Base-by-base conservation (phyloP, 1,139 yeast species). In the Debaryomycetaceae sp. region DNA sequence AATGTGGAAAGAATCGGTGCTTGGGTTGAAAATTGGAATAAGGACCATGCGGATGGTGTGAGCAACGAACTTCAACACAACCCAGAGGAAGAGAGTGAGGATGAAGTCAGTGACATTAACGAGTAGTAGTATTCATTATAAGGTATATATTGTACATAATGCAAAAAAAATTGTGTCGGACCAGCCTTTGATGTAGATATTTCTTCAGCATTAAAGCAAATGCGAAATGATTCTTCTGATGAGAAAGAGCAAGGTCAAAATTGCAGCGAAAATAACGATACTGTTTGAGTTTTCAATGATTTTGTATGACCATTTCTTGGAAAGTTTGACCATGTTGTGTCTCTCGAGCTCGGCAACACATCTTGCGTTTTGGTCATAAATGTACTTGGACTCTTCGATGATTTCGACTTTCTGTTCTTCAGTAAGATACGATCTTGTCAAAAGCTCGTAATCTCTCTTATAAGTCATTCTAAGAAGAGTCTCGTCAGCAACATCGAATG, bases 11-110 rank as follows among this genome's bases (percentile, higher is more conserved):
- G 98, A 49, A 75, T 92, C 9, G 67, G 63, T 0, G 74, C 73
- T 6, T 92, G 98, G 98, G 71, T 76, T 18, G 72, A 75, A 36
- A 74, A 76, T 50, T 92, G 98, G 98, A 59, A 70, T 22, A 56
- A 63, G 17, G 75, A 71, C 46, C 76, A 73, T 44, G 55, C 63
- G 3, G 57, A 67, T 0, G 78, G 78, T 3, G 75, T 67, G 5
- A 59, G 68, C 38, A 68, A 67, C 41, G 66, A 55, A 41, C 46
- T 61, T 38, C 38, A 35, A 30, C 8, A n/a, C 9, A 17, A 7
- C 1, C 14, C 18, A 14, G 34, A 30, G 9, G 51, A 47, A 11
- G 51, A 47, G 9, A 50, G 43, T 4, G 45, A 36, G 16, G 48
- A 28, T n/a, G 33, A 18, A 8, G 38, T 11, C 11, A 26, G 17